A percentile compares a stretch with the other conserved stretches of the same genome.
Conservation (phyloP, 1,139 yeast species). For the Yamadazyma oceani region DNA sequence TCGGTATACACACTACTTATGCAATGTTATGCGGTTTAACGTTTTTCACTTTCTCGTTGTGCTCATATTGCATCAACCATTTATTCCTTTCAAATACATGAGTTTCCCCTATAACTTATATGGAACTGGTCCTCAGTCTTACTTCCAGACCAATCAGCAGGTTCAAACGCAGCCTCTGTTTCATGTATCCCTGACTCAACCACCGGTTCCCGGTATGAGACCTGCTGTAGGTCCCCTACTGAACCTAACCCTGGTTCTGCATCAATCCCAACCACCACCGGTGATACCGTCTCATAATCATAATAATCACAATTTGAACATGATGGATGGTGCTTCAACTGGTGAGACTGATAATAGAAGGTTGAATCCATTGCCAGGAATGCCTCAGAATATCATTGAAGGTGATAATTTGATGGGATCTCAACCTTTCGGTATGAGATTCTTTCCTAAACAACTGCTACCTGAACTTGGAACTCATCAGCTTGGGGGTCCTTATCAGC, state of each 20-base stretch:
- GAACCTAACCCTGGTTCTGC: background rate
- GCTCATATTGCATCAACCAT: no score
- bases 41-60: no score
- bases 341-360: slow-evolving; percentile 4
- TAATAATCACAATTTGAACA: background rate
- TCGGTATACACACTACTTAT: background rate
- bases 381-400: background rate
- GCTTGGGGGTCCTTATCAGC: background rate
- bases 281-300: background rate
- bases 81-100: no score
- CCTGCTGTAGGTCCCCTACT: no score
- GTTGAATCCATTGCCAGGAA: slow-evolving; percentile 7
- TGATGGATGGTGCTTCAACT: background rate
- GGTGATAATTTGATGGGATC: slow-evolving; percentile 1
- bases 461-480: background rate
- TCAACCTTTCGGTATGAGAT: background rate
- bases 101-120: no score
- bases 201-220: no score
- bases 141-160: background rate
- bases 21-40: background rate
- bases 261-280: background rate
- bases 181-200: no score
- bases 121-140: no score
- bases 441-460: background rate
- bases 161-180: background rate